These are phyloP conservation scores for Komagataella ulmi DNA, from an alignment of 805 yeast genomes.

Conservation along the genomic window DNA sequence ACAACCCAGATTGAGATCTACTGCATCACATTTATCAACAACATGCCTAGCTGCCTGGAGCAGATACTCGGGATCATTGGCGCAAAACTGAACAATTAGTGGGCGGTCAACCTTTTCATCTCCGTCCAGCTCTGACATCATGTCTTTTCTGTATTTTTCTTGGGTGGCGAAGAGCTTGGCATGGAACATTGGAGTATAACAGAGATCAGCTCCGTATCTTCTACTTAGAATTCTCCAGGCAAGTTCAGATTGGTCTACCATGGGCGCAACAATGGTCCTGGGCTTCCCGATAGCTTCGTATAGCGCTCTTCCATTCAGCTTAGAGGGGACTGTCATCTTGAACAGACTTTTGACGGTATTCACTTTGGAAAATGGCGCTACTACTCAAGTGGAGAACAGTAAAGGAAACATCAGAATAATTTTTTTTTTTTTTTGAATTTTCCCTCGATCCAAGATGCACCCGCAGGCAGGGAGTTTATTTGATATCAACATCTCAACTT, in stretches of 20 bases:
- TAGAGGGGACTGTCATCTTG: not conserved
- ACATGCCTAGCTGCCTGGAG: conserved; percentile 72
- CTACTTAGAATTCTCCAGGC: conserved; percentile 91
- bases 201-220: conserved; percentile 80
- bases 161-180: conserved; percentile 81
- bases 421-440: no score
- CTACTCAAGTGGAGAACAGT: not conserved
- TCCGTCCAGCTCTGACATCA: conserved; percentile 70
- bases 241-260: conserved; percentile 95
- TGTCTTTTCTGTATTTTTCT: conserved; percentile 64
- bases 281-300: conserved; percentile 65
- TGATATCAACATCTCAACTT: not conserved
- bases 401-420: no score
- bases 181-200: conserved; percentile 96
- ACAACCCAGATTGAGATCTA: conserved; percentile 91
- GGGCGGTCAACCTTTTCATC: conserved; percentile 62
- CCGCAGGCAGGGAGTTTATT: not conserved
- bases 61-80: conserved; percentile 82
- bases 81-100: conserved; percentile 88
- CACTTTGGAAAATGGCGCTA: not conserved
- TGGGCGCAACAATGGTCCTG: conserved; percentile 84
- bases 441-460: not conserved
- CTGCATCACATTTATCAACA: conserved; percentile 83
- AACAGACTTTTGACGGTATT: conserved; percentile 1
- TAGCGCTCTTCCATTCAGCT: conserved; percentile 48